Percentiles rank a stretch among this genome's conserved stretches.
phyloP scores from a whole-genome alignment of 768 basidiomycete species.

The Fibroporia radiculosa region DNA sequence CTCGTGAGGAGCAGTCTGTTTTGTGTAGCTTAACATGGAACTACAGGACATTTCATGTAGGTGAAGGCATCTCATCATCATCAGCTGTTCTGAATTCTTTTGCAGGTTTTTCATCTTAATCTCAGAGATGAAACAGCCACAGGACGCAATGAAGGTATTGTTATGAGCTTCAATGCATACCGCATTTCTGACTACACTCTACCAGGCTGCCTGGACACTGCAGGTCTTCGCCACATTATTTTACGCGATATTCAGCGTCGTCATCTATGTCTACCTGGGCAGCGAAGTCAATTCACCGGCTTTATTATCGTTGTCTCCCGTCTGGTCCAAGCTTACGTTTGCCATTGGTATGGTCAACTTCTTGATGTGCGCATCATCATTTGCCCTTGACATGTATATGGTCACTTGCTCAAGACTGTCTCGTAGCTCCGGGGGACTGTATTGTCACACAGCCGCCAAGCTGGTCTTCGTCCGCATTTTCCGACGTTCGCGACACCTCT shows the following conservation, averaged over 20 bases:
- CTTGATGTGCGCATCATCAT: slow-evolving; percentile 31
- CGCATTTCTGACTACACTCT: neutral
- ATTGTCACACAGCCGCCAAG: slow-evolving; percentile 46
- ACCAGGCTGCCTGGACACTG: slow-evolving; percentile 44
- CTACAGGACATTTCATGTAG: slow-evolving; percentile 46
- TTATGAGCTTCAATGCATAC: neutral
- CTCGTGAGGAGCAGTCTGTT: neutral
- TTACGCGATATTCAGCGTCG: slow-evolving; percentile 36
- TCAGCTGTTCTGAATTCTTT: neutral
- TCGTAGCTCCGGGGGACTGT: slow-evolving; percentile 35
- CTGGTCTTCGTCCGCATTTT: slow-evolving; percentile 46
- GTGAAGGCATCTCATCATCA: slow-evolving; percentile 14
- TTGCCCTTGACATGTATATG: neutral
- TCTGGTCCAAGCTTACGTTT: slow-evolving; percentile 44
- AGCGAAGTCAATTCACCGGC: slow-evolving; percentile 39
- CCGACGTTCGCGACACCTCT: slow-evolving; percentile 38
- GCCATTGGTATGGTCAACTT: slow-evolving; percentile 44
- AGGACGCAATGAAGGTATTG: slow-evolving; percentile 48
- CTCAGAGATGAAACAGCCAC: slow-evolving; percentile 44
- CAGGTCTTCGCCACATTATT: slow-evolving; percentile 46
- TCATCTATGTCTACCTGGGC: slow-evolving; percentile 40
- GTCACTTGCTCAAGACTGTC: too few relatives aligned
- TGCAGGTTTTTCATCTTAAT: slow-evolving; percentile 50
- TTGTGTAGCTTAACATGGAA: neutral
- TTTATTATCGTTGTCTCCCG: slow-evolving; percentile 37